Base-by-base conservation (phyloP, 2,329 filamentous ascomycete genomes). In the Aspergillus alliaceus region DNA sequence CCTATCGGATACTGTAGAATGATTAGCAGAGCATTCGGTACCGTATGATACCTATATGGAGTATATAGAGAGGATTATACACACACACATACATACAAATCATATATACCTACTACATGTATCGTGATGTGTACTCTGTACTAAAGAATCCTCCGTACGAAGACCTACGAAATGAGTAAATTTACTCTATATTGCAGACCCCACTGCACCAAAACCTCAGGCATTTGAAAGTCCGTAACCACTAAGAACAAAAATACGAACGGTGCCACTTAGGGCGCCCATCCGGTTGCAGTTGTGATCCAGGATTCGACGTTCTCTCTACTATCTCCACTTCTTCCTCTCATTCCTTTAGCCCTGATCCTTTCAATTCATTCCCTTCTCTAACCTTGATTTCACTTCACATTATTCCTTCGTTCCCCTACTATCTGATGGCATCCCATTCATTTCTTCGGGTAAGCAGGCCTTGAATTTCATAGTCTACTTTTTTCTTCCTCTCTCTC, bases 321-420 rank as follows among this genome's bases (percentile, higher is more conserved):
- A 25, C 46, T 55, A 59, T 60, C 63, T 61, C 65, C 65, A 64
- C 63, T 66, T 63, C 60, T 37, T 31, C 44, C 32, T 47, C 42
- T 47, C 54, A 53, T 42, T 62, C 44, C 44, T 63, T 35, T 53
- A 56, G 40, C 42, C 14, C 51, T 56, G 50, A 50, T 49, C 46
- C 34, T 47, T 52, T 54, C 46, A 35, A 50, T 53, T 39, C 39
- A 32, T 55, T 51, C 22, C 24, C 24, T 44, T 37, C 31, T 32
- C 37, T 15, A 11, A 14, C 22, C 24, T 47, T 34, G 18, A 31
- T n/a, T 53, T 40, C 12, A 9, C 22, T 14, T 40, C 18, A 48
- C n/a, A 20, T 18, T 12, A 18, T 49, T 6, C n/a, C 12, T 37
- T 14, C 20, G 24, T 27, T 12, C 42, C 31, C 29, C 42, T 20